Base-by-base conservation (phyloP, 1,139 yeast genomes). In the Yamadazyma buinensis region DNA sequence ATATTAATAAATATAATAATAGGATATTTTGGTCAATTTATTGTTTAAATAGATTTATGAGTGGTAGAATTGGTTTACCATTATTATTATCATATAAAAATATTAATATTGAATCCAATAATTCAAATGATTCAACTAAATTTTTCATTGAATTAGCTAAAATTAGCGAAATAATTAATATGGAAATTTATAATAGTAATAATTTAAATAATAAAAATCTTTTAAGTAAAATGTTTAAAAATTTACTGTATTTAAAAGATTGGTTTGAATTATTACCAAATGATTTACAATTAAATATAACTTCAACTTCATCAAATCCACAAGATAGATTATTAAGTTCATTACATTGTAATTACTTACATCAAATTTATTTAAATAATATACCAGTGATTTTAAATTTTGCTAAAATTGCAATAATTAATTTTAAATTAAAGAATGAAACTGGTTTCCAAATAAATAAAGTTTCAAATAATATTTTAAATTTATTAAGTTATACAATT, bases 281-380 rank as follows among this genome's bases (percentile, higher is more conserved):
- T 2, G 36, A 43, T 25, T 41, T 58, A 10, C 41, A 41, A 26
- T 39, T 58, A 4, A 44, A 43, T 20, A 43, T 43, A 19, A 30
- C 36, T 10, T 19, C 37, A 8, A 18, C 30, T 5, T 21, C 30
- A 11, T 27, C 34, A 17, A 24, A 31, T 23, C 32, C 33, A 2
- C 41, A 40, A 17, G 47, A 50, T 31, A 37, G 64, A 23, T 41
- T 54, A 20, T 41, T 55, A 6, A 54, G 55, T 29, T 51, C 61
- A 19, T 38, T 58, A 20, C 62, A 58, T 37, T 49, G 57, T 34
- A 58, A 58, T 33, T 57, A 58, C 33, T 41, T 57, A 7, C 64
- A 58, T 41, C 61, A 57, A 33, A 52, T 57, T 4, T 54, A 57
- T 34, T 40, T 57, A 18, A 46, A 59, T 9, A 51, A 55, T 32